A percentile compares a stretch with the other conserved stretches of the same genome.
Evolutionary conservation across 495 filamentous ascomycete genomes (phyloP).

Genomic region (Podospora pseudocomata): DNA sequence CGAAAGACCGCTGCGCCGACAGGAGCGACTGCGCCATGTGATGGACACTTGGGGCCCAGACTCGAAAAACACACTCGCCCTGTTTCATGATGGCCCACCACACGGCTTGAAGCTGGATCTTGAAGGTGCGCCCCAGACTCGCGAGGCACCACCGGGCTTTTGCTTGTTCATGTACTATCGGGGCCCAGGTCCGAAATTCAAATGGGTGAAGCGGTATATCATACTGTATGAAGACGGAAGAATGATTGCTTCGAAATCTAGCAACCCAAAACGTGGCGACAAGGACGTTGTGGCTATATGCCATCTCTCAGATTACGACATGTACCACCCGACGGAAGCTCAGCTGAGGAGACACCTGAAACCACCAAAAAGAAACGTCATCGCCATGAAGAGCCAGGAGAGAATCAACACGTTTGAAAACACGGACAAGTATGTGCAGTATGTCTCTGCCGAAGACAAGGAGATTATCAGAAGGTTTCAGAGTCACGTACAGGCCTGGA

Average conservation of each 20-base stretch:
- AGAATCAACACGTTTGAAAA: slow-evolving; percentile 80
- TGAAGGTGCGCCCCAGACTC: slow-evolving; percentile 52
- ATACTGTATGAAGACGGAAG: slow-evolving; percentile 73
- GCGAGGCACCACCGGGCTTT: slow-evolving; percentile 53
- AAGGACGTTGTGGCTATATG: slow-evolving; percentile 70
- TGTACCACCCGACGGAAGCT: slow-evolving; percentile 69
- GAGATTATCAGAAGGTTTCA: slow-evolving; percentile 64
- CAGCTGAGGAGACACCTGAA: slow-evolving; percentile 61
- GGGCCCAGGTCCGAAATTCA: slow-evolving; percentile 67
- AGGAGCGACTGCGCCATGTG: slow-evolving; percentile 83
- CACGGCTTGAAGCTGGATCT: slow-evolving; percentile 42
- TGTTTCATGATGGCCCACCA: slow-evolving; percentile 41
- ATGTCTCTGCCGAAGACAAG: slow-evolving; percentile 76
- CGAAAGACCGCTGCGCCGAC: slow-evolving; percentile 76
- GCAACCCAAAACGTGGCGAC: slow-evolving; percentile 45
- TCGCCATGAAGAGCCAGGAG: slow-evolving; percentile 89
- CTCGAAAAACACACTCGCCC: slow-evolving; percentile 62
- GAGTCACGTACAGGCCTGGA: slow-evolving; percentile 68
- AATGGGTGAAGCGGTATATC: slow-evolving; percentile 83
- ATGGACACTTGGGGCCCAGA: slow-evolving; percentile 90
- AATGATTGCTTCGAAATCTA: slow-evolving; percentile 68
- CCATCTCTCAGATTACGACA: slow-evolving; percentile 90
- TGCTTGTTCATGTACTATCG: slow-evolving; percentile 75
- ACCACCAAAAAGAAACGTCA: slow-evolving; percentile 76
- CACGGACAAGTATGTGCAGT: slow-evolving; percentile 83